These are phyloP conservation scores for Boletus huronensis DNA, from an alignment of 768 basidiomycete species.

Conservation along the genomic window DNA sequence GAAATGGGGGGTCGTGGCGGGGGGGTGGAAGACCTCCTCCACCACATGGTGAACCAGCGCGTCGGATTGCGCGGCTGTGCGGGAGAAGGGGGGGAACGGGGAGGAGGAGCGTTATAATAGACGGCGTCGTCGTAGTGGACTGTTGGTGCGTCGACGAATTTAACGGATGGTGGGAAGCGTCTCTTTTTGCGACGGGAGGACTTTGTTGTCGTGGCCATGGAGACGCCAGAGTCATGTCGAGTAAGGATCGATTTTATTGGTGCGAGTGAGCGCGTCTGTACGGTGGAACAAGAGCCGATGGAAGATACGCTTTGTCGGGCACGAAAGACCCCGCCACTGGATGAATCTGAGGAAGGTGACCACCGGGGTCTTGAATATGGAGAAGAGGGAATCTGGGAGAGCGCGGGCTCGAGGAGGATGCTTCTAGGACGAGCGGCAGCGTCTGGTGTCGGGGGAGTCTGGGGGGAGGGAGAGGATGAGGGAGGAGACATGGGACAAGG, in stretches of 20 bases:
- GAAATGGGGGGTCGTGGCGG: constrained; percentile 30
- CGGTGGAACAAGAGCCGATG: constrained; percentile 32
- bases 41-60: constrained; percentile 30
- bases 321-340: constrained; percentile 20
- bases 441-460: constrained; percentile 26
- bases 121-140: constrained; percentile 43
- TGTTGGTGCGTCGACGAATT: constrained; percentile 65
- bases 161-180: constrained; percentile 51
- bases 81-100: constrained; percentile 9
- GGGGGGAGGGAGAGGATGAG: constrained; percentile 1
- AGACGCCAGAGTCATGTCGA: constrained; percentile 47
- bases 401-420: constrained; percentile 26
- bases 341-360: constrained; percentile 16
- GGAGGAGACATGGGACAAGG: constrained; percentile 3
- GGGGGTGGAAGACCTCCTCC: constrained; percentile 17
- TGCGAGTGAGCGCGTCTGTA: constrained; percentile 19
- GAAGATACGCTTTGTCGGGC: constrained; percentile 40
- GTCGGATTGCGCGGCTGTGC: constrained; percentile 7
- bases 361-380: constrained; percentile 20
- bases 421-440: constrained; percentile 20
- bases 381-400: constrained; percentile 11
- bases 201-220: constrained; percentile 34
- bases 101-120: constrained; percentile 15
- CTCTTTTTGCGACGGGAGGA: constrained; percentile 26
- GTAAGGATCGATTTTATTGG: constrained; percentile 57